phyloP scores from a whole-genome alignment of 345 rosid genomes.

The Linum lewisii region DNA sequence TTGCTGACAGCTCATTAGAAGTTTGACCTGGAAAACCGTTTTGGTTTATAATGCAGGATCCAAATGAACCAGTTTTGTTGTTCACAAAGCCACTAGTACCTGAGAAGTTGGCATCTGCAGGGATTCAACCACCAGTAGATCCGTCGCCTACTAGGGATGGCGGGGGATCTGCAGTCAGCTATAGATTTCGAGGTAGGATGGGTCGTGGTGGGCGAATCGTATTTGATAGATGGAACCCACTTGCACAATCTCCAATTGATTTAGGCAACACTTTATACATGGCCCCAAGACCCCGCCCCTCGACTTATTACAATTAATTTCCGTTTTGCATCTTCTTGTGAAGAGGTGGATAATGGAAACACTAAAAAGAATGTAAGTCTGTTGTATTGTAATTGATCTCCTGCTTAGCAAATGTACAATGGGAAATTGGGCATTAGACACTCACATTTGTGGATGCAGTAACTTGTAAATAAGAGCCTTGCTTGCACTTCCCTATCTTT shows the following conservation, averaged over 20 bases:
- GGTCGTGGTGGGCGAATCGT: slow-evolving; percentile 94
- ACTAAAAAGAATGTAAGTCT: too few relatives aligned
- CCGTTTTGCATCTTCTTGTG: too few relatives aligned
- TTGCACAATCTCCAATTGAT: slow-evolving; percentile 58
- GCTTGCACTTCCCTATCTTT: too few relatives aligned
- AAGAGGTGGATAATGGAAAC: too few relatives aligned
- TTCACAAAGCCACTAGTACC: slow-evolving; percentile 89
- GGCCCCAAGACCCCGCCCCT: slow-evolving; percentile 53
- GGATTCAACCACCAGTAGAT: slow-evolving; percentile 70
- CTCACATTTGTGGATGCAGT: too few relatives aligned
- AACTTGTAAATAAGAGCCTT: too few relatives aligned
- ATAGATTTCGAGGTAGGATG: slow-evolving; percentile 74
- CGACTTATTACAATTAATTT: slow-evolving; percentile 35
- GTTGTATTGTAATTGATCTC: too few relatives aligned
- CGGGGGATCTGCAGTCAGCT: slow-evolving; percentile 25
- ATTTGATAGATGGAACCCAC: slow-evolving; percentile 93
- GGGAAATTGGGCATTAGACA: too few relatives aligned
- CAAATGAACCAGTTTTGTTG: slow-evolving; percentile 73
- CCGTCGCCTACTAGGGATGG: slow-evolving; percentile 23
- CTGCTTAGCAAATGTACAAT: too few relatives aligned
- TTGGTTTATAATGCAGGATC: slow-evolving; percentile 46
- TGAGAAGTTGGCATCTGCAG: slow-evolving; percentile 77
- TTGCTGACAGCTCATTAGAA: neutral
- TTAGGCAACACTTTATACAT: slow-evolving; percentile 51
- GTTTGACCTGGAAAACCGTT: neutral